phyloP scores from a whole-genome alignment of 345 rosid species.

The Pseudoturritis turrita region DNA sequence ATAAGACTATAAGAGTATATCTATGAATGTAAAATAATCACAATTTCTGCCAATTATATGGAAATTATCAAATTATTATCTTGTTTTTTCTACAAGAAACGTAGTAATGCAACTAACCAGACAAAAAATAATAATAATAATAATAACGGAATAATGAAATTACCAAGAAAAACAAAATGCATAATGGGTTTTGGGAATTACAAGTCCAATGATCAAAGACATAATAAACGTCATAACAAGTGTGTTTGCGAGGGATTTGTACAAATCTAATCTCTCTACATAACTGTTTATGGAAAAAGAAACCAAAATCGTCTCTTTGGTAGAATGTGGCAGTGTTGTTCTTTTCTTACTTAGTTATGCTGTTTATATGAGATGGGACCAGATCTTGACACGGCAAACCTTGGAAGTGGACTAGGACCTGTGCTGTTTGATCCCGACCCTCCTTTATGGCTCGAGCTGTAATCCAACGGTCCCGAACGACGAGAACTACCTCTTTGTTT shows the following conservation, averaged over 20 bases:
- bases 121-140: too few species aligned
- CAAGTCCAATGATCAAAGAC: background rate
- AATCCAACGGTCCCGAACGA: slow-evolving; percentile 90
- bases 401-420: slow-evolving; percentile 85
- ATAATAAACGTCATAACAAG: background rate
- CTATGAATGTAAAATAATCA: background rate
- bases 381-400: slow-evolving; percentile 94
- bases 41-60: background rate
- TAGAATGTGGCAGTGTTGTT: background rate
- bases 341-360: slow-evolving; percentile 25
- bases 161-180: background rate
- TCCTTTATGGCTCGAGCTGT: slow-evolving; percentile 71
- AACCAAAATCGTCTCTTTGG: background rate
- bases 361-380: slow-evolving; percentile 91
- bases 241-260: slow-evolving; percentile 17
- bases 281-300: background rate
- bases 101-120: too few species aligned
- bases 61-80: background rate
- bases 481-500: slow-evolving; percentile 50
- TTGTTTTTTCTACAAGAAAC: too few species aligned
- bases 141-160: background rate
- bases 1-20: too few species aligned
- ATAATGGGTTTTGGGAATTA: background rate
- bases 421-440: slow-evolving; percentile 76
- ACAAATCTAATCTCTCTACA: slow-evolving; percentile 24